A percentile compares a stretch with the other conserved stretches of the same genome.
phyloP scores from a whole-genome alignment of 2,329 filamentous ascomycete genomes.

The Penicillium sp. region DNA sequence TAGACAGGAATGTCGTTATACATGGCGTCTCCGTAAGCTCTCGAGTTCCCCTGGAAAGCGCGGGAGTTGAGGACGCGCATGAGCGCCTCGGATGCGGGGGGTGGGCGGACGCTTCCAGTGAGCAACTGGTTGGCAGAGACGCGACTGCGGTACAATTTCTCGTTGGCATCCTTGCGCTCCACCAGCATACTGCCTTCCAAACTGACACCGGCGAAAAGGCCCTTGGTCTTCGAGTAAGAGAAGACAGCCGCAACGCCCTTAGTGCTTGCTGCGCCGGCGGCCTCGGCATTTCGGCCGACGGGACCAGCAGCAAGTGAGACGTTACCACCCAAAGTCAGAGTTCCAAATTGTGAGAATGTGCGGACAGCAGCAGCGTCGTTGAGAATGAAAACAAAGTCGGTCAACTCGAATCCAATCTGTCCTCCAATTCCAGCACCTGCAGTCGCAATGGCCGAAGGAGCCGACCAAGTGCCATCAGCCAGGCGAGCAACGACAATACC shows the following conservation, averaged over 20 bases:
- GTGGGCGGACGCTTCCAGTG: conserved; percentile 73
- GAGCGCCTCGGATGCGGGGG: conserved; percentile 79
- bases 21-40: conserved; percentile 62
- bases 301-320: conserved; percentile 94
- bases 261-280: conserved; percentile 87
- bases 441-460: conserved; percentile 52
- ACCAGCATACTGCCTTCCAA: conserved; percentile 91
- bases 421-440: conserved; percentile 53
- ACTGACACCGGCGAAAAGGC: conserved; percentile 91
- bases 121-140: conserved; percentile 82
- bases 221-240: conserved; percentile 97
- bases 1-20: conserved; percentile 95
- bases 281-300: conserved; percentile 91
- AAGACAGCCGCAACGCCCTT: conserved; percentile 90
- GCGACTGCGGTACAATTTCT: conserved; percentile 87
- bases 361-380: conserved; percentile 89
- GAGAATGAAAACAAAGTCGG: conserved; percentile 90
- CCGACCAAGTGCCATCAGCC: conserved; percentile 51
- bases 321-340: conserved; percentile 90
- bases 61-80: conserved; percentile 83
- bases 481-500: conserved; percentile 53
- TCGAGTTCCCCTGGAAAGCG: conserved; percentile 70
- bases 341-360: conserved; percentile 90
- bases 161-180: conserved; percentile 93
- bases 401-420: conserved; percentile 54